Percentiles rank a stretch among this genome's conserved stretches.
phyloP scores from a whole-genome alignment of 225 moss, liverwort and hornwort species.

The Sphagnum contortum region DNA sequence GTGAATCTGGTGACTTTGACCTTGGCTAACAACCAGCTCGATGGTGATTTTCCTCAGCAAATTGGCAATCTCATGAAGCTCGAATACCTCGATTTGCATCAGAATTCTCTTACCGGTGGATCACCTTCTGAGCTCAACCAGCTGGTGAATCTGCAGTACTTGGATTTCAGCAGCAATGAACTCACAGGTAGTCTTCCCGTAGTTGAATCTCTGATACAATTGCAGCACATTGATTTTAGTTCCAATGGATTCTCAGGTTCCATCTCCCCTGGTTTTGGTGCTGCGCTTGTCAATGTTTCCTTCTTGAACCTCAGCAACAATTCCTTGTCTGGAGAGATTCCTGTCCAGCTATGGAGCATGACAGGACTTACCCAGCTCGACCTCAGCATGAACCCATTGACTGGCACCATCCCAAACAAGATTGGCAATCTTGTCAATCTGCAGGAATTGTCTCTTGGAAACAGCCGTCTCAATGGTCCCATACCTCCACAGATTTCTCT shows the following conservation, averaged over 20 bases:
- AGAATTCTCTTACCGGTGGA: conserved; percentile 34
- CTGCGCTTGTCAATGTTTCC: conserved; percentile 24
- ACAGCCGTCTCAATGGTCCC: conserved; percentile 29
- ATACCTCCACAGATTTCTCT: conserved; percentile 52
- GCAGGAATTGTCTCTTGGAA: conserved; percentile 40
- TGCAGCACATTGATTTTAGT: conserved; percentile 17
- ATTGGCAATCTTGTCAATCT: conserved; percentile 44
- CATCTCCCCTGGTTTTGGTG: conserved; percentile 37
- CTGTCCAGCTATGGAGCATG: conserved; percentile 40
- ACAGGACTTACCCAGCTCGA: conserved; percentile 41
- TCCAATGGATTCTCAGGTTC: conserved; percentile 27
- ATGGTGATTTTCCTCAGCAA: conserved; percentile 44
- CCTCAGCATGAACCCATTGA: conserved; percentile 31
- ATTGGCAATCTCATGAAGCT: conserved; percentile 36
- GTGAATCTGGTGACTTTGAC: conserved; percentile 28
- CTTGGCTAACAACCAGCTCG: conserved; percentile 43
- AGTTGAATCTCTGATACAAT: conserved; percentile 8
- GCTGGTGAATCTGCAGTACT: conserved; percentile 20
- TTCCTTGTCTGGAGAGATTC: conserved; percentile 41
- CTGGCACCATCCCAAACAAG: conserved; percentile 48
- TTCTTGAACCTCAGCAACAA: conserved; percentile 56
- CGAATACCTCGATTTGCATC: conserved; percentile 30
- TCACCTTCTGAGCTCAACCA: conserved; percentile 34
- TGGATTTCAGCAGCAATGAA: conserved; percentile 32
- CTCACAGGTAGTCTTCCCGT: conserved; percentile 36